Evolutionary conservation across 2,329 filamentous ascomycete species (phyloP), one percentile per base, ranked within the genome.

Genomic region (Tricladium varicosporioides): DNA sequence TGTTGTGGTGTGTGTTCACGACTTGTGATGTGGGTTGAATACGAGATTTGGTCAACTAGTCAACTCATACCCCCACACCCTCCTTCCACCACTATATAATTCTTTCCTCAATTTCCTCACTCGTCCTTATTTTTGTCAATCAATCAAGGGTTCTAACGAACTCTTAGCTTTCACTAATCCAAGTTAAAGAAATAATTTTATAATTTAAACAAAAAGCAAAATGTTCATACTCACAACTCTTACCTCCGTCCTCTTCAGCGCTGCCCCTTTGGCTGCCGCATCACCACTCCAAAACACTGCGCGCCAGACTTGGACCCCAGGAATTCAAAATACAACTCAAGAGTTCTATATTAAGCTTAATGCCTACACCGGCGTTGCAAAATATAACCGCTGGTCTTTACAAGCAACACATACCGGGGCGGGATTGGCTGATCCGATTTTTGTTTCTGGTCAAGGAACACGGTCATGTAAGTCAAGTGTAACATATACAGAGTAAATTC

Each of bases 361-460:
- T 14, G 51, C 45, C 2, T 54, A 19, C 2, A 36, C 42, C 5
- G 56, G 56, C 15, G 22, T 27, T 15, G 47, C 46, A 15, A 51
- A 14, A 5, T 58, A 54, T 43, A 33, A 54, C 18, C 40, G 42
- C 10, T 54, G 36, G 11, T 5, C 16, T 7, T 31, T 66, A 36
- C 53, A 61, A 60, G 58, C 65, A 19, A 65, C 49, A 18, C 65
- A 67, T 33, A 67, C 65, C 1, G 63, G 65, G 11, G 65, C 64
- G 9, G 64, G 63, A 0, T 31, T 54, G 19, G 64, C 63, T 10
- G 63, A 67, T 11, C 64, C 63, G 2, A 60, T 63, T 8, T 66
- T 66, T 47, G n/a, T 40, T 8, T 54, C 42, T 14, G 40, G 8
- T 7, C 40, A 53, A 7, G 54, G 50, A 7, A 52, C 60, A 1